These are phyloP conservation scores for Ophiostoma montium DNA, from an alignment of 2,329 filamentous ascomycete species.

Conservation along the genomic window DNA sequence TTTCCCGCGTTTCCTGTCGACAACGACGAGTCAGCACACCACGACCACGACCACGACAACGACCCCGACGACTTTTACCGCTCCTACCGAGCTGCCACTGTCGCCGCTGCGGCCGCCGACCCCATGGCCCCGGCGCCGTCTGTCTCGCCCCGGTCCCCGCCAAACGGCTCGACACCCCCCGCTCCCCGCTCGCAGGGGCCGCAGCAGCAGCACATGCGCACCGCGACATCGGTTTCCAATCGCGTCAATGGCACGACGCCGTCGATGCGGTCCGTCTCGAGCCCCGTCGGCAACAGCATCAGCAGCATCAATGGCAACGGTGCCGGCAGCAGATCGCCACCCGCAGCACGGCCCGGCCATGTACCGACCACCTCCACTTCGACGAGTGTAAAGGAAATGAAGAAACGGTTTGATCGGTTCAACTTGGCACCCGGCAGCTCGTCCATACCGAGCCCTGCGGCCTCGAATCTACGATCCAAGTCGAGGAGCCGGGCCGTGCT, in stretches of 20 bases:
- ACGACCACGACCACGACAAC: neutral
- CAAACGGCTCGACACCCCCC: slow-evolving; percentile 15
- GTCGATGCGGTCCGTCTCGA: slow-evolving; percentile 40
- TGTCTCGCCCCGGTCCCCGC: slow-evolving; percentile 18
- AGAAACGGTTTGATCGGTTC: slow-evolving; percentile 62
- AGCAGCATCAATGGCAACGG: neutral
- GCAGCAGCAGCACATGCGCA: slow-evolving; percentile 17
- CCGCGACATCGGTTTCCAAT: slow-evolving; percentile 25
- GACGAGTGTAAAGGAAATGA: slow-evolving; percentile 67
- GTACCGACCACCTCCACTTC: slow-evolving; percentile 10
- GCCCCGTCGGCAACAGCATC: slow-evolving; percentile 30
- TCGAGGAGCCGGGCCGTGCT: neutral
- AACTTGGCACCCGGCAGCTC: slow-evolving; percentile 17
- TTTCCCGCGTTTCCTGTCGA: neutral
- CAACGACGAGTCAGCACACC: slow-evolving; percentile 11
- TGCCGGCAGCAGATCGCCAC: slow-evolving; percentile 1
- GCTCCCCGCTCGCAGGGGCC: neutral
- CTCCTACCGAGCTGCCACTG: slow-evolving; percentile 5
- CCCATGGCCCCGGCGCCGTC: slow-evolving; percentile 27
- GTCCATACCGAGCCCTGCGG: neutral
- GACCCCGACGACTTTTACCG: slow-evolving; percentile 13
- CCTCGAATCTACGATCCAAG: neutral
- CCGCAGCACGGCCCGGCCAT: neutral
- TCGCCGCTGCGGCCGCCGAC: slow-evolving; percentile 12
- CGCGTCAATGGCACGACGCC: slow-evolving; percentile 25